Evolutionary conservation across 768 basidiomycete genomes (phyloP), one percentile per base, ranked within the genome.

Genomic region (Termitomyces heimii): DNA sequence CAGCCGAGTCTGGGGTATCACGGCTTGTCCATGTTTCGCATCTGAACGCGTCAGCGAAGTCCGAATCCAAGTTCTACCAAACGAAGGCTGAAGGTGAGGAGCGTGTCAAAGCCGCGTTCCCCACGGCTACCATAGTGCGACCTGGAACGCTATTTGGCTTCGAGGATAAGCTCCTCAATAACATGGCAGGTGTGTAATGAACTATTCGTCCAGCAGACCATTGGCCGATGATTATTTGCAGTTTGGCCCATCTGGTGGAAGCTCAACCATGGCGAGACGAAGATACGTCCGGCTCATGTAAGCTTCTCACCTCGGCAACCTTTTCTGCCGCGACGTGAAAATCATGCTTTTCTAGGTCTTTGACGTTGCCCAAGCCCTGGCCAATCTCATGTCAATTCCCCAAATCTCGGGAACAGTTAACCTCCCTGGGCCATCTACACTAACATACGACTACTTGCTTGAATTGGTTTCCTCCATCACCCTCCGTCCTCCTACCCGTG

Each of bases 1-100:
- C 93, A 57, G 81, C 86, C 22, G 77, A 88, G 58, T 73, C 74
- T 53, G 92, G 91, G 43, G 92, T 98, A 48, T 79, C 86, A 42
- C 88, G 92, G 52, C 78, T 99, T 54, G 83, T 98, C 45, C 97
- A 98, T 65, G 83, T 99, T 60, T 98, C 97, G 12, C 97, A 99
- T 71, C 73, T 99, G 60, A 95, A 98, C 72, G 95, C 96, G 24
- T 82, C 86, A 34, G 75, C 81, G 20, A 77, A 83, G 62, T 97
- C 95, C 12, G 67, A 81, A 1, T 96, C 94, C 49, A 78, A 77
- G 49, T 92, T 93, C 72, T 98, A 98, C 75, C 83, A 84, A 58
- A 82, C 92, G 58, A 98, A 98, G 70, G 89, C 85, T 37, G 86
- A 86, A 63, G 96, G 95, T 34, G 97, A 99, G 73, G 84, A 87